These are phyloP conservation scores for Massospora cicadina DNA, from an alignment of 371 early-diverging fungal genomes.

Conservation along the genomic window DNA sequence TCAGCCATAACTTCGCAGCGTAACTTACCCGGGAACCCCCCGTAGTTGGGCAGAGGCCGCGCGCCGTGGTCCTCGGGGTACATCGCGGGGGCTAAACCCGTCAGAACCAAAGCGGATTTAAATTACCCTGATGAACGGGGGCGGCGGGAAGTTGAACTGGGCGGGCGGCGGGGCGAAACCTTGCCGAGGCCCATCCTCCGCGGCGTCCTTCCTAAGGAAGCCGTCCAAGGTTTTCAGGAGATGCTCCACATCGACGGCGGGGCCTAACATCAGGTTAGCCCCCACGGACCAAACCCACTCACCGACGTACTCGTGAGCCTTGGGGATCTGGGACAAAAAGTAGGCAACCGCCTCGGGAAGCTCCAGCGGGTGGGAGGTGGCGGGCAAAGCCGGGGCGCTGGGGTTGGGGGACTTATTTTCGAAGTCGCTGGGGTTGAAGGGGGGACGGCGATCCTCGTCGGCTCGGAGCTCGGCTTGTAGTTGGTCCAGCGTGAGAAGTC, in stretches of 20 bases:
- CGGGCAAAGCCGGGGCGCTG: not conserved
- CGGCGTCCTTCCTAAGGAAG: not conserved
- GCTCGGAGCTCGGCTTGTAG: not conserved
- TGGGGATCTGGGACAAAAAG: constrained; percentile 11
- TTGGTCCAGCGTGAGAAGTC: not conserved
- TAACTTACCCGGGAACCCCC: not conserved
- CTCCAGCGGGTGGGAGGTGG: not conserved
- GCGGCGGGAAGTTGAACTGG: not conserved
- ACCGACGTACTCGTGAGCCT: constrained; percentile 9
- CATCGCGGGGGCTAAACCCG: not conserved
- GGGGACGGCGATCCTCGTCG: not conserved
- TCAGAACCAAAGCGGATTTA: not conserved
- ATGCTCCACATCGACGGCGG: not conserved
- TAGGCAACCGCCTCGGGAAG: constrained; percentile 12
- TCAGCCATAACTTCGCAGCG: not conserved
- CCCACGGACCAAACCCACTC: not conserved
- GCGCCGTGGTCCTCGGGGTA: not conserved
- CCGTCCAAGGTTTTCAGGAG: not conserved
- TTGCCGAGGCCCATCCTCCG: not conserved
- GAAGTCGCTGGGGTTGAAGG: not conserved
- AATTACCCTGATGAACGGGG: not conserved
- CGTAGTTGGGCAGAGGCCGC: not conserved
- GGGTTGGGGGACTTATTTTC: not conserved
- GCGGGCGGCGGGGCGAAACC: not conserved
- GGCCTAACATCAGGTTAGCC: not conserved